Evolutionary conservation across 257 asterid species (phyloP), one percentile per base, ranked within the genome.

Genomic region (Solanum verrucosum): DNA sequence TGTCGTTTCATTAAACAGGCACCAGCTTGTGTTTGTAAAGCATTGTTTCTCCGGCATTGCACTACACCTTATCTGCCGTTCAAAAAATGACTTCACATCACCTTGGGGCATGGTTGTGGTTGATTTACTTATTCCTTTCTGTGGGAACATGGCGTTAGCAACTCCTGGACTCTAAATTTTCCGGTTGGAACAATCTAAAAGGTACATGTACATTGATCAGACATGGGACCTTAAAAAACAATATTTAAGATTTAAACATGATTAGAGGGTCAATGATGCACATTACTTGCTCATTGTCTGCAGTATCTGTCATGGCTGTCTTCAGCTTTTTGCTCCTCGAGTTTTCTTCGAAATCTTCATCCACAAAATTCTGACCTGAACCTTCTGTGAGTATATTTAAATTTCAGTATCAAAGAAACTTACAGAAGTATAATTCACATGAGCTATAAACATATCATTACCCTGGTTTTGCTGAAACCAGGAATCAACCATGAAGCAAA

Each of bases 351-450:
- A 35, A 59, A 42, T 77, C 85, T 29, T 88, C 89, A 52, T 91
- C 91, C 73, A 29, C 88, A 88, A 91, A 91, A 52, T 84, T 84
- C 60, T 84, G 75, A 23, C 87, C 87, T 23, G 77, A 84, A 35
- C 75, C 87, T 84, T 60, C 87, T 59, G 77, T 15, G 21, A 25
- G 49, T 40, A 12, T 11, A 12, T 23, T 38, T 12, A 77, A 38
- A 77, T 40, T 40, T 77, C 84, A 42, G 84, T 40, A 25, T 13
- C 84, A 23, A 77, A 77, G 84, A 77, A 77, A 77, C 60, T 40
- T n/a, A 40, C 23, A 77, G 84, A 77, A 77, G 35, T 40, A 23
- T 23, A n/a, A 23, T 77, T 77, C 83, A 40, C n/a, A 77, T 77
- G 33, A 77, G 60, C 60, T 3, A 77, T 75, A 77, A 42, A n/a